These are phyloP conservation scores for Saccharomyces pastorianus DNA, from an alignment of 1,139 yeast genomes.

Conservation along the genomic window DNA sequence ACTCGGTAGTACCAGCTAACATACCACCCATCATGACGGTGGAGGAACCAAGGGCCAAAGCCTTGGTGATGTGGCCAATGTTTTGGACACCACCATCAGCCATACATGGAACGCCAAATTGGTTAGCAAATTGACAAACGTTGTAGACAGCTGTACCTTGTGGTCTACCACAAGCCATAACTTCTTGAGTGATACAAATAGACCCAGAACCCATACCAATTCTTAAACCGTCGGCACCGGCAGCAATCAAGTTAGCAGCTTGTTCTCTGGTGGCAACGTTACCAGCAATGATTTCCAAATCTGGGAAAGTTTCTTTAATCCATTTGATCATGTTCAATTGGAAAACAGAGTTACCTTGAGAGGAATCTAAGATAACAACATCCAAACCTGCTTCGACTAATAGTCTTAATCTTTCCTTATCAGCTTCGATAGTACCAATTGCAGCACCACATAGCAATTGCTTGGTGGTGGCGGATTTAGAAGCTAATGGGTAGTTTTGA, in stretches of 20 bases:
- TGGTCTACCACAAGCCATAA: constrained; percentile 99
- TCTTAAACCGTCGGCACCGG: constrained; percentile 97
- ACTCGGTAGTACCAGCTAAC: constrained; percentile 96
- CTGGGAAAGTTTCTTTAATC: constrained; percentile 75
- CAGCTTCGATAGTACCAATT: constrained; percentile 87
- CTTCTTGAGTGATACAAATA: constrained; percentile 98
- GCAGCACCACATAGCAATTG: constrained; percentile 99
- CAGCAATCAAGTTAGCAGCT: constrained; percentile 90
- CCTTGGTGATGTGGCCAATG: constrained; percentile 97
- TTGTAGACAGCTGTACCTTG: constrained; percentile 71
- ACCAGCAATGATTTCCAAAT: constrained; percentile 89
- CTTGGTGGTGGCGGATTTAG: constrained; percentile 86
- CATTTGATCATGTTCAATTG: constrained; percentile 89
- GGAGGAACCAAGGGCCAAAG: constrained; percentile 93
- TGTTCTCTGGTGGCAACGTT: constrained; percentile 98
- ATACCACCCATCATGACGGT: constrained; percentile 99
- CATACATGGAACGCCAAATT: constrained; percentile 50
- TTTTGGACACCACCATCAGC: constrained; percentile 99
- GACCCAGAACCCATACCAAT: constrained; percentile 99
- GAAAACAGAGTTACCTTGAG: constrained; percentile 95
- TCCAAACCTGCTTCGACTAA: constrained; percentile 96
- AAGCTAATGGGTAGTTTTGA: constrained; percentile 86
- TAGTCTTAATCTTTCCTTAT: constrained; percentile 72
- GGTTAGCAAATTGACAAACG: constrained; percentile 34
- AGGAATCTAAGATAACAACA: constrained; percentile 90